Evolutionary conservation across 140 eudicot genomes (phyloP).

Genomic region (Anethum foeniculum): DNA sequence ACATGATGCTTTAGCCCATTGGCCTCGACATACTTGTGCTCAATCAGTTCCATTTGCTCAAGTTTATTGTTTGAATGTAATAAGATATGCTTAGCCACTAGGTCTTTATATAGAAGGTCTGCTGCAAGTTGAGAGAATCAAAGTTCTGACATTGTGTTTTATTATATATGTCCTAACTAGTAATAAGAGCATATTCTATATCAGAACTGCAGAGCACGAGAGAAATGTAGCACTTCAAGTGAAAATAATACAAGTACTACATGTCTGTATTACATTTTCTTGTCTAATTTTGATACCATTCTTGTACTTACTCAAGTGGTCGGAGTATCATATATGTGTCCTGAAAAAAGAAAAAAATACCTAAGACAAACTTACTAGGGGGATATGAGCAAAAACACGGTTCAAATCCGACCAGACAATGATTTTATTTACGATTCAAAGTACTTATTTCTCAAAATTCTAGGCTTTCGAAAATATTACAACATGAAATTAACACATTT

Average conservation of each 20-base stretch:
- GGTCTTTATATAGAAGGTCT: neutral
- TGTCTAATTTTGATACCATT: neutral
- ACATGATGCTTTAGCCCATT: conserved; percentile 62
- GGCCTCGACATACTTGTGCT: conserved; percentile 39
- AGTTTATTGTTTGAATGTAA: neutral
- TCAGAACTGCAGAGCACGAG: neutral
- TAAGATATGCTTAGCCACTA: neutral
- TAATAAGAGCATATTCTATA: neutral
- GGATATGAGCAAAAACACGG: neutral
- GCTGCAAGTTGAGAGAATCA: neutral
- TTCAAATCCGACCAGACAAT: neutral
- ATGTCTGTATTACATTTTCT: neutral
- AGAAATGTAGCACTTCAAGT: neutral
- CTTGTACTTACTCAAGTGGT: neutral
- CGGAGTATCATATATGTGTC: neutral
- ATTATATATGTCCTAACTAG: neutral
- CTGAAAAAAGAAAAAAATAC: neutral
- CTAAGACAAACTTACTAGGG: neutral
- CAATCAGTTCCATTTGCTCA: conserved; percentile 45
- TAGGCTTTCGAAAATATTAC: too few species aligned
- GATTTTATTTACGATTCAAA: neutral
- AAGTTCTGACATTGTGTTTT: neutral
- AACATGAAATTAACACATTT: neutral
- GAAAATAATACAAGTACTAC: neutral
- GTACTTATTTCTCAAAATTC: too few species aligned